Conservation (phyloP, 345 rosid genomes). For the Brassica nigra region DNA sequence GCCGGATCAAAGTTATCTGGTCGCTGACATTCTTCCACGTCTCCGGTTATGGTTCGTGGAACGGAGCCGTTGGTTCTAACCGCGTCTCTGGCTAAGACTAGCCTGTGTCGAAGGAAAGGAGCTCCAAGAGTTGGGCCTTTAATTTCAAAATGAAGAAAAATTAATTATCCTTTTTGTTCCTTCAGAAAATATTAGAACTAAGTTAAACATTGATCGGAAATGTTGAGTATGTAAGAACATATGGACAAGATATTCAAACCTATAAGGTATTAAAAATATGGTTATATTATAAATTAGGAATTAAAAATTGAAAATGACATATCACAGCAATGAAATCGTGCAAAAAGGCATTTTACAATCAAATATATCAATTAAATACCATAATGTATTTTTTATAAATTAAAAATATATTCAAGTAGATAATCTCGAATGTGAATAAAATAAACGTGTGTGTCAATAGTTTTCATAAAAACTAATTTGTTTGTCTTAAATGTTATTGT, state of each 20-base stretch:
- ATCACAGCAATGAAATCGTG: neutral
- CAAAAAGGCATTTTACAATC: neutral
- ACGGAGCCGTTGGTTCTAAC: conserved; percentile 47
- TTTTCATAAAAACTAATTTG: neutral
- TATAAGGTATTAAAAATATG: neutral
- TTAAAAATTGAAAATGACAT: neutral
- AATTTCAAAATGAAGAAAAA: neutral
- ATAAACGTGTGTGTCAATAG: neutral
- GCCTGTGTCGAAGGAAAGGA: conserved; percentile 46
- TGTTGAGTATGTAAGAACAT: neutral
- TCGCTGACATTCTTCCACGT: conserved; percentile 74
- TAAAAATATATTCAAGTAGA: neutral
- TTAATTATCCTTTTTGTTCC: neutral
- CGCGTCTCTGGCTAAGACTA: conserved; percentile 75
- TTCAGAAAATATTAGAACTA: neutral
- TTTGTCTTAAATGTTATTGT: neutral
- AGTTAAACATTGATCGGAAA: neutral
- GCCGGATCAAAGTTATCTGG: conserved; percentile 62
- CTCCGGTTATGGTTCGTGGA: conserved; percentile 45
- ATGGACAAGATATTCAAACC: neutral
- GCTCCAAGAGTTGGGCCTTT: conserved; percentile 68
- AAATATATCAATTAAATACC: neutral
- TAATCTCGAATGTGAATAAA: neutral
- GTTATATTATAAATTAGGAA: neutral
- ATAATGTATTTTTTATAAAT: neutral